Base-by-base conservation (phyloP, 345 rosid genomes). In the Salix dunnii region DNA sequence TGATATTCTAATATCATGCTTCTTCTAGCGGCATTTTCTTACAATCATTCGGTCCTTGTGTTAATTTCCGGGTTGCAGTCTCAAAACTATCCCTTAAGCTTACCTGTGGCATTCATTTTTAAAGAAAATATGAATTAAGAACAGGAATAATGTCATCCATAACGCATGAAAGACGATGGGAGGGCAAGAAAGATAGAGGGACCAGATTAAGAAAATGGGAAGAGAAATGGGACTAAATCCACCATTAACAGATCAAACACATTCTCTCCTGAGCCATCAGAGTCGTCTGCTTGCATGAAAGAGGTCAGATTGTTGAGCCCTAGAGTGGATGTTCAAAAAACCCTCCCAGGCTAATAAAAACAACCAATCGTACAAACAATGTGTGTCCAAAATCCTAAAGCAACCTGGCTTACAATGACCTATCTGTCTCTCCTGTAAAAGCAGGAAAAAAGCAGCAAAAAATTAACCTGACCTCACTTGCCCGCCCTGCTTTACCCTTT, bases 291-390 rank as follows among this genome's bases (percentile, higher is more conserved):
- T 5, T 17, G 27, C 25, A 68, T 6, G 3, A 38, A 2, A 28
- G 63, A 43, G 60, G 31, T 66, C 67, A 71, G 67, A 36, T 62
- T 72, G 76, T 23, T 11, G 65, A 70, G 8, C 27, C 60, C 46
- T 20, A 20, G 16, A 23, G 21, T 8, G 7, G 40, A 36, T 36
- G 84, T 77, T 46, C 64, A 40, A 60, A 25, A 40, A 60, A 25
- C 65, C 30, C 63, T 60, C 28, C 25, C n/a, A 20, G 35, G 27
- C 30, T 25, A 7, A 58, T 53, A 27, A 74, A 67, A 60, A 73
- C 71, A 69, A 48, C 74, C 46, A 33, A 75, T 27, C 35, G 40
- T 36, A 81, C 77, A 81, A 74, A 74, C 18, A 46, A 53, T 70
- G 62, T 6, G 46, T 74, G 43, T n/a, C 66, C 43, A 42, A 71